Evolutionary conservation across 108 stramenopile species (phyloP).

Genomic region (Heterococcus sp.): DNA sequence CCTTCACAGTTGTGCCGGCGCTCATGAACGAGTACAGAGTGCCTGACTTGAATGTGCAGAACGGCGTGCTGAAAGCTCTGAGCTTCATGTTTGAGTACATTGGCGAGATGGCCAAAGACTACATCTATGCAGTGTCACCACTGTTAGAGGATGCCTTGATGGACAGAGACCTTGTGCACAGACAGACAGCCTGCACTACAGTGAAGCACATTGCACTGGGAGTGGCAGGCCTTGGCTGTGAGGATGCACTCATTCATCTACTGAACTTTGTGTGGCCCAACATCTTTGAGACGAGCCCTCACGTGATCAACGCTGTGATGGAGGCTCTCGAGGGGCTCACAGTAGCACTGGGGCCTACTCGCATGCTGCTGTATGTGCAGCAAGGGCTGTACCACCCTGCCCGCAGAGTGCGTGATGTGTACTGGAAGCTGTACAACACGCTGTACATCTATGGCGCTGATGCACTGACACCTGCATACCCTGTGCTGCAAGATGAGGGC

Average conservation of each 20-base stretch:
- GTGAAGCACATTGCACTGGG: slow-evolving; percentile 96
- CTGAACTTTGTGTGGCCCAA: slow-evolving; percentile 99
- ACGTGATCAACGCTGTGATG: slow-evolving; percentile 94
- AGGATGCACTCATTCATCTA: slow-evolving; percentile 92
- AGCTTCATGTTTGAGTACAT: slow-evolving; percentile 99
- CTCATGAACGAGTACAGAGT: slow-evolving; percentile 99
- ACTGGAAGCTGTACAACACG: slow-evolving; percentile 97
- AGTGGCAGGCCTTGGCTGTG: slow-evolving; percentile 90
- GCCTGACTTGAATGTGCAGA: slow-evolving; percentile 97
- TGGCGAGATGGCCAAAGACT: slow-evolving; percentile 97
- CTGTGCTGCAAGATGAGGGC: slow-evolving; percentile 77
- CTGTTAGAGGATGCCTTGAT: slow-evolving; percentile 97
- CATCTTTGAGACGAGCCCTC: slow-evolving; percentile 92
- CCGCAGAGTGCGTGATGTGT: slow-evolving; percentile 92
- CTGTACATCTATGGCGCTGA: slow-evolving; percentile 93
- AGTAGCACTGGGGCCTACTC: slow-evolving; percentile 84
- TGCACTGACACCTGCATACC: slow-evolving; percentile 88
- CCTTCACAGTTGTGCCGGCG: slow-evolving; percentile 97
- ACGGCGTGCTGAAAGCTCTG: slow-evolving; percentile 97
- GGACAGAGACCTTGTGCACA: slow-evolving; percentile 96
- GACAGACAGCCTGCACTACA: slow-evolving; percentile 94
- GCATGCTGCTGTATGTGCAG: slow-evolving; percentile 83
- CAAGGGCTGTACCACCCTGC: slow-evolving; percentile 98
- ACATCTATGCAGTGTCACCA: slow-evolving; percentile 94
- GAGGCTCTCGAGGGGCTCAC: slow-evolving; percentile 95